Evolutionary conservation across 1,284 basidiomycete genomes (phyloP).

Genomic region (Ustilago shanxiensis): DNA sequence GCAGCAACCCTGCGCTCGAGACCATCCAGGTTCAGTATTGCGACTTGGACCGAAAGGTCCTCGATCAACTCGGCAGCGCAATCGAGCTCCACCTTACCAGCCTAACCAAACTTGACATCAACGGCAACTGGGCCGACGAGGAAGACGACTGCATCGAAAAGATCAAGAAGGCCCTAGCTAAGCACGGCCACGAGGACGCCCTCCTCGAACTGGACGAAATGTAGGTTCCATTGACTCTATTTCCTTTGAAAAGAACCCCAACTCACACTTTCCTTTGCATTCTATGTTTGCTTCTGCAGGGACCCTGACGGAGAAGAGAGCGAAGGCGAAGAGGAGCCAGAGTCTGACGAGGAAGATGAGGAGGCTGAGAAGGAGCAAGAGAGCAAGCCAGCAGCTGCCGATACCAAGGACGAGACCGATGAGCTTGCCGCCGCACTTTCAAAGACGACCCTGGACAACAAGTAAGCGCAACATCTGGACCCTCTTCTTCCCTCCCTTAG

Average conservation of each 20-base stretch:
- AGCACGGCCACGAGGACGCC: conserved; percentile 60
- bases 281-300: conserved; percentile 7
- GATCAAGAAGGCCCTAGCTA: conserved; percentile 61
- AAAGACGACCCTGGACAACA: conserved; percentile 41
- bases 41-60: conserved; percentile 62
- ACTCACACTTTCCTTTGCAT: background rate
- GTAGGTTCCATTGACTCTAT: conserved; percentile 18
- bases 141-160: conserved; percentile 65
- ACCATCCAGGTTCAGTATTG: conserved; percentile 66
- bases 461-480: conserved; percentile 25
- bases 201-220: conserved; percentile 66
- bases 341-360: conserved; percentile 42
- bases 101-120: conserved; percentile 64
- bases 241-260: background rate
- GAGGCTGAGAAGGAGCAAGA: conserved; percentile 27
- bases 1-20: conserved; percentile 57
- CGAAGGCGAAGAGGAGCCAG: conserved; percentile 58
- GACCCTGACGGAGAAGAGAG: conserved; percentile 68
- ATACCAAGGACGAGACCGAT: conserved; percentile 46
- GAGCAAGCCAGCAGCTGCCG: conserved; percentile 7
- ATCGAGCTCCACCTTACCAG: conserved; percentile 52
- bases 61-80: conserved; percentile 56
- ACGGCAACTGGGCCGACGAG: conserved; percentile 69
- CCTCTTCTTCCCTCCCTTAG: background rate
- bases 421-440: conserved; percentile 52